phyloP scores from a whole-genome alignment of 176 grass and related monocot genomes.

The Juncus inflexus region DNA sequence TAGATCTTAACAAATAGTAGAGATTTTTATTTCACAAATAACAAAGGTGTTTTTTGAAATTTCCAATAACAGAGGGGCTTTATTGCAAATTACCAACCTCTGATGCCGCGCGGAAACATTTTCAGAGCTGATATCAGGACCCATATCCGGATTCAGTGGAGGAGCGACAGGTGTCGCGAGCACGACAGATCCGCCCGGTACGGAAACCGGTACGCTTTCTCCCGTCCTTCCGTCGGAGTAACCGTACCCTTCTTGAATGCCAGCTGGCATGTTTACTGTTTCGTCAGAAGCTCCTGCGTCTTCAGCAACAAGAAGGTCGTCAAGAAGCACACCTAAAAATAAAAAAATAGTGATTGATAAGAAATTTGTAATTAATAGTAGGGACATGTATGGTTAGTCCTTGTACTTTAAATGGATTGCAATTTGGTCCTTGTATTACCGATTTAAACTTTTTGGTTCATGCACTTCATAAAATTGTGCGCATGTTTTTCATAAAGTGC shows the following conservation, averaged over 20 bases:
- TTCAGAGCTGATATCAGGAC: slow-evolving; percentile 90
- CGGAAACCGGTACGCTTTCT: slow-evolving; percentile 48
- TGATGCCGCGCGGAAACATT: slow-evolving; percentile 59
- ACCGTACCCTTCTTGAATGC: slow-evolving; percentile 58
- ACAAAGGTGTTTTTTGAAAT: no score
- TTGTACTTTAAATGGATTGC: no score
- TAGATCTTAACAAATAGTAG: neutral
- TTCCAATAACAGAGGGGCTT: no score
- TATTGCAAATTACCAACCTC: slow-evolving; percentile 42
- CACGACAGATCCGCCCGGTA: slow-evolving; percentile 70
- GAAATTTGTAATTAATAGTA: slow-evolving; percentile 20
- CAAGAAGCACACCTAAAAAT: slow-evolving; percentile 72
- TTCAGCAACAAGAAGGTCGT: slow-evolving; percentile 94
- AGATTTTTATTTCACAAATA: neutral
- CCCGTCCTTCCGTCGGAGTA: slow-evolving; percentile 59
- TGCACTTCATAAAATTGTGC: neutral
- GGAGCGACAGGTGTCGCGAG: slow-evolving; percentile 88
- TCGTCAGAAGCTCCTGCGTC: slow-evolving; percentile 91
- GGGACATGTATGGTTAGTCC: neutral
- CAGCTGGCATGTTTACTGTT: slow-evolving; percentile 43
- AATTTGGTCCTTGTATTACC: no score
- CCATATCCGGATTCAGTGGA: slow-evolving; percentile 70
- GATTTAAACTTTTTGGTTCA: neutral
- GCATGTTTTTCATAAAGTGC: neutral
- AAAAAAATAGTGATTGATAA: slow-evolving; percentile 11